Percentiles rank a stretch among this genome's conserved stretches.
Evolutionary conservation across 306 rosid species (phyloP).

Genomic region (Sphenostylis stenocarpa): DNA sequence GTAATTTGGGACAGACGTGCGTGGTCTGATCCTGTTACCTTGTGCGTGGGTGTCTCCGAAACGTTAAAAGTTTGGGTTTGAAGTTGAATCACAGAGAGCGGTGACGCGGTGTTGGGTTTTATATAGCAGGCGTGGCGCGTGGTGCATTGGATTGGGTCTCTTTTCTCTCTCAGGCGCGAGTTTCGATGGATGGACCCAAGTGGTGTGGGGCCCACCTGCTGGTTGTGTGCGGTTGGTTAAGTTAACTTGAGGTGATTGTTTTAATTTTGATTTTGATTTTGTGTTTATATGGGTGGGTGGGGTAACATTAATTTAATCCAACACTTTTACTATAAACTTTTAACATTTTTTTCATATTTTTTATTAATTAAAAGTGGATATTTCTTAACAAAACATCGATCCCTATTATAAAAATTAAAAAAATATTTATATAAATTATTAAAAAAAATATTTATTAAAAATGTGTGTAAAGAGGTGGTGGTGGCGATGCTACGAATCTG

Average conservation of each 20-base stretch:
- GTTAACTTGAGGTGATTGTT: background rate
- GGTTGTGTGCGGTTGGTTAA: background rate
- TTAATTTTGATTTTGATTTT: background rate
- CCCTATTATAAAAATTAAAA: no score
- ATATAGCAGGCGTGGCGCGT: constrained; percentile 31
- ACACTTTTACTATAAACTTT: no score
- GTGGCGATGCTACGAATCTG: constrained; percentile 43
- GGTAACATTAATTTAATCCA: no score
- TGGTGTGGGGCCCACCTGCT: constrained; percentile 27
- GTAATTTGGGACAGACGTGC: background rate
- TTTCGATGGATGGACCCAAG: constrained; percentile 21
- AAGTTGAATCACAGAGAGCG: background rate
- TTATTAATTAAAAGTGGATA: no score
- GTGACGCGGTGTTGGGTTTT: background rate
- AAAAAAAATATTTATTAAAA: no score
- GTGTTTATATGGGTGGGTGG: background rate
- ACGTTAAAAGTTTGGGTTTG: background rate
- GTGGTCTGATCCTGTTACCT: background rate
- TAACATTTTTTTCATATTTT: no score
- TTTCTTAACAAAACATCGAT: no score
- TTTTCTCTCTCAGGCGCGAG: background rate
- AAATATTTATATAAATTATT: no score
- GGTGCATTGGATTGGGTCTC: constrained; percentile 43
- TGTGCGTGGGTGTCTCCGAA: background rate
- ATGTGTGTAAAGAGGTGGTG: no score